phyloP scores from a whole-genome alignment of 768 basidiomycete species.

The Tylopilus sp. region DNA sequence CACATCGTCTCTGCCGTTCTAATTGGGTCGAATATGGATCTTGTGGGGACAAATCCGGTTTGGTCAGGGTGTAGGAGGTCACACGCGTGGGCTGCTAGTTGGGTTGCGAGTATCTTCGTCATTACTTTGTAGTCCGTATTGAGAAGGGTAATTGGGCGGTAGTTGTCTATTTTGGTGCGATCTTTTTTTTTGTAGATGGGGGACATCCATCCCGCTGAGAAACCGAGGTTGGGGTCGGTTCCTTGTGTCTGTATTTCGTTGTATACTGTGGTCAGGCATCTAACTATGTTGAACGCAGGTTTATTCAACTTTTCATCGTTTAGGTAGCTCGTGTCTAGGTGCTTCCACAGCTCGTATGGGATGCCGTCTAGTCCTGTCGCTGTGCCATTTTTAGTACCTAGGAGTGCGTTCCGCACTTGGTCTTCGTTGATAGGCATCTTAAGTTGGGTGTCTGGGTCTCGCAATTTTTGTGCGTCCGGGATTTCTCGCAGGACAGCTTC shows the following conservation, averaged over 20 bases:
- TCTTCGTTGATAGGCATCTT: constrained; percentile 21
- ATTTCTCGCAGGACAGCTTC: accelerated
- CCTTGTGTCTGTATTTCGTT: background rate
- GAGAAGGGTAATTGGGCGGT: no score
- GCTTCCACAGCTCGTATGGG: background rate
- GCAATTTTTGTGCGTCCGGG: background rate
- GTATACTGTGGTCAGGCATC: background rate
- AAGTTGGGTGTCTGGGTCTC: background rate
- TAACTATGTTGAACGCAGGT: background rate
- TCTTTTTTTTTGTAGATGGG: background rate
- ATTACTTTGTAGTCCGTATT: constrained; percentile 15
- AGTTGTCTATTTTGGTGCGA: constrained; percentile 9
- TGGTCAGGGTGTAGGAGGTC: constrained; percentile 26
- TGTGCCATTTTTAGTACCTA: background rate
- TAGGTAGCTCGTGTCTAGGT: background rate
- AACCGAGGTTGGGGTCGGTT: background rate
- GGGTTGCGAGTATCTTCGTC: constrained; percentile 22
- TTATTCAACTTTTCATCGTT: background rate
- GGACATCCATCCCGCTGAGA: background rate
- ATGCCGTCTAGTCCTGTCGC: background rate
- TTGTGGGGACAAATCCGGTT: constrained; percentile 34
- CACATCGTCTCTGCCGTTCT: no score
- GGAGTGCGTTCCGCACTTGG: background rate
- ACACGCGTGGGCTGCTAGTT: constrained; percentile 12
- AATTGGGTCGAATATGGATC: constrained; percentile 33